Conservation (phyloP, 306 rosid species). For the Lathyrus aphaca region DNA sequence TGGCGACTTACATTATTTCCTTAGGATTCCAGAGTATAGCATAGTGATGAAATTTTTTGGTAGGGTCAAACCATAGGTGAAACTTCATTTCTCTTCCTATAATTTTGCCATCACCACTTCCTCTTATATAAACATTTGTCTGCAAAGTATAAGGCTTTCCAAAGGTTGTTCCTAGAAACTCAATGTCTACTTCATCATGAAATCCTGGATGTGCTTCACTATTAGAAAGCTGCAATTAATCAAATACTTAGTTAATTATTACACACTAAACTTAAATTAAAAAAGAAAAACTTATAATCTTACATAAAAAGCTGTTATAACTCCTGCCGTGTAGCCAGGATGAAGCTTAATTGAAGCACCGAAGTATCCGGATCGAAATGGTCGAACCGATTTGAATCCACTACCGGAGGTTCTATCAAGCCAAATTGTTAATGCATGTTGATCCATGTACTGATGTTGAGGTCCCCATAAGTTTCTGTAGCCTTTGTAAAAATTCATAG, state of each 20-base stretch:
- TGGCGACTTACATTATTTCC: conserved; percentile 91
- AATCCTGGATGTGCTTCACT: conserved; percentile 91
- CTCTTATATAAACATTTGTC: conserved; percentile 92
- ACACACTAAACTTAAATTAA: neutral
- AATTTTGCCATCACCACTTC: conserved; percentile 87
- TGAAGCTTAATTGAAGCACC: conserved; percentile 88
- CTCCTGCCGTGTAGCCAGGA: conserved; percentile 97
- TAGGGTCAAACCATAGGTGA: conserved; percentile 96
- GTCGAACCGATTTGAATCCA: conserved; percentile 86
- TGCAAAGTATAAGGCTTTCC: conserved; percentile 95
- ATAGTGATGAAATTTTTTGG: conserved; percentile 79
- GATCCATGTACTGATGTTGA: conserved; percentile 69
- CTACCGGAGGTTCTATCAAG: conserved; percentile 92
- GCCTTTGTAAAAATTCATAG: conserved; percentile 67
- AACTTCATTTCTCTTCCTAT: conserved; percentile 97
- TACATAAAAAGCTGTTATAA: conserved; percentile 93
- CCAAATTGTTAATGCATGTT: conserved; percentile 77
- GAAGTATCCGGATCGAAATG: conserved; percentile 93
- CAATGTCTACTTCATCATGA: conserved; percentile 98
- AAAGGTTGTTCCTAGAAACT: conserved; percentile 93
- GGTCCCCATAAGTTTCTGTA: conserved; percentile 89
- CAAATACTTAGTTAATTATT: conserved; percentile 17
- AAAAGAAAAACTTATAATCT: conserved; percentile 54
- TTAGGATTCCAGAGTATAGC: conserved; percentile 87
- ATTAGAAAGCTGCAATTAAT: conserved; percentile 78